Evolutionary conservation across 2,329 filamentous ascomycete species (phyloP).

Genomic region (Calonectria naviculata): DNA sequence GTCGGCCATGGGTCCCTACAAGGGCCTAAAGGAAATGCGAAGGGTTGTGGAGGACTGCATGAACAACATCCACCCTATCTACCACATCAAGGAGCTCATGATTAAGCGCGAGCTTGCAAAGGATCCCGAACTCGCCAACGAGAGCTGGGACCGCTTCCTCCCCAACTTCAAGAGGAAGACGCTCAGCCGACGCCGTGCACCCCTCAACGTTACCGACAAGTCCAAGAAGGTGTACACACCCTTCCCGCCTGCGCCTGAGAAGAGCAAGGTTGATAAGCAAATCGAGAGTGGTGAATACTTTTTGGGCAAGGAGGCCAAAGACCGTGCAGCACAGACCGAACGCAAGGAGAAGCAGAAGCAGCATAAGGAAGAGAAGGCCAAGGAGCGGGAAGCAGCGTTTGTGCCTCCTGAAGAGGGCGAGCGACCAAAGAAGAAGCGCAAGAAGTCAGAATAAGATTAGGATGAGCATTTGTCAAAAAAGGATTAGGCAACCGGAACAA

Average conservation of each 20-base stretch:
- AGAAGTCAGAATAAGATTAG: slow-evolving; percentile 57
- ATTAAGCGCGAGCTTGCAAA: slow-evolving; percentile 93
- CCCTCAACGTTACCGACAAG: slow-evolving; percentile 92
- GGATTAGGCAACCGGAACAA: slow-evolving; percentile 30
- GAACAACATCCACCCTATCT: slow-evolving; percentile 97
- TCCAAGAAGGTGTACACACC: slow-evolving; percentile 94
- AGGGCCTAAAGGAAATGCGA: slow-evolving; percentile 91
- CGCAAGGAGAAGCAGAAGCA: slow-evolving; percentile 85
- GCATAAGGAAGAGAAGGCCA: slow-evolving; percentile 89
- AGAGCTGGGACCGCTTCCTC: slow-evolving; percentile 96
- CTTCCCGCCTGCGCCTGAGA: slow-evolving; percentile 95
- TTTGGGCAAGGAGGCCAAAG: slow-evolving; percentile 91
- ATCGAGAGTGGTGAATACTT: slow-evolving; percentile 99
- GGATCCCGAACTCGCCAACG: slow-evolving; percentile 84
- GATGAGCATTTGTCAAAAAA: slow-evolving; percentile 25
- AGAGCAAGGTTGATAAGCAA: slow-evolving; percentile 98
- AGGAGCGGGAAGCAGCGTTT: slow-evolving; percentile 87
- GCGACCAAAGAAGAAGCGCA: slow-evolving; percentile 72
- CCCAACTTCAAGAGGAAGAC: slow-evolving; percentile 97
- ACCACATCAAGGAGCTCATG: slow-evolving; percentile 82
- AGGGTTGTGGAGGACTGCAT: slow-evolving; percentile 95
- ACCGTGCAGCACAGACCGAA: slow-evolving; percentile 82
- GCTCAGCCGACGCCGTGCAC: slow-evolving; percentile 84
- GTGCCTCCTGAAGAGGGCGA: slow-evolving; percentile 84
- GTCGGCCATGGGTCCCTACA: slow-evolving; percentile 89